Evolutionary conservation across 129 eudicot genomes (phyloP).

Genomic region (Sambucus nigra): DNA sequence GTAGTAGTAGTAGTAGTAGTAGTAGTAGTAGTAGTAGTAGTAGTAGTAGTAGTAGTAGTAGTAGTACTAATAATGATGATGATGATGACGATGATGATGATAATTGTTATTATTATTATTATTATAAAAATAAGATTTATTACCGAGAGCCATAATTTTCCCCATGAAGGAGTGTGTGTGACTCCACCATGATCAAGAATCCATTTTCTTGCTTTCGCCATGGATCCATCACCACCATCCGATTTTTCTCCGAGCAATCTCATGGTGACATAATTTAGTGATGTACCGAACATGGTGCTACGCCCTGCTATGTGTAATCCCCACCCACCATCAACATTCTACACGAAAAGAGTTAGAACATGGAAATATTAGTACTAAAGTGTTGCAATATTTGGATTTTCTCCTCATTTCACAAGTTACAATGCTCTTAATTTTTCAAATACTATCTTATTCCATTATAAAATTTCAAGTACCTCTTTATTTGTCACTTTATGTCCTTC

Average conservation of each 20-base stretch:
- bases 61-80: neutral
- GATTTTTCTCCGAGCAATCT: conserved; percentile 40
- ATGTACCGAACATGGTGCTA: conserved; percentile 66
- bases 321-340: conserved; percentile 85
- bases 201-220: conserved; percentile 51
- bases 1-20: no score
- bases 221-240: conserved; percentile 28
- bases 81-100: neutral
- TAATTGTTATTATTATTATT: no score
- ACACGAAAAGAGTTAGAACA: neutral
- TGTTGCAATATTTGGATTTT: no score
- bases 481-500: no score
- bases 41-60: no score
- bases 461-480: no score
- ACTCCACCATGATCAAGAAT: conserved; percentile 51
- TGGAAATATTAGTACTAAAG: no score
- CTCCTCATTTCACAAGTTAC: neutral
- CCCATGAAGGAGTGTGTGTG: conserved; percentile 61
- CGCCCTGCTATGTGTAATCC: conserved; percentile 72
- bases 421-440: neutral
- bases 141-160: conserved; percentile 60
- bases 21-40: no score
- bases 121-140: neutral
- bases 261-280: conserved; percentile 48
- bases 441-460: neutral